Evolutionary conservation across 1,139 yeast genomes (phyloP), one percentile per base, ranked within the genome.

Genomic region (Kodamaea anthophila): DNA sequence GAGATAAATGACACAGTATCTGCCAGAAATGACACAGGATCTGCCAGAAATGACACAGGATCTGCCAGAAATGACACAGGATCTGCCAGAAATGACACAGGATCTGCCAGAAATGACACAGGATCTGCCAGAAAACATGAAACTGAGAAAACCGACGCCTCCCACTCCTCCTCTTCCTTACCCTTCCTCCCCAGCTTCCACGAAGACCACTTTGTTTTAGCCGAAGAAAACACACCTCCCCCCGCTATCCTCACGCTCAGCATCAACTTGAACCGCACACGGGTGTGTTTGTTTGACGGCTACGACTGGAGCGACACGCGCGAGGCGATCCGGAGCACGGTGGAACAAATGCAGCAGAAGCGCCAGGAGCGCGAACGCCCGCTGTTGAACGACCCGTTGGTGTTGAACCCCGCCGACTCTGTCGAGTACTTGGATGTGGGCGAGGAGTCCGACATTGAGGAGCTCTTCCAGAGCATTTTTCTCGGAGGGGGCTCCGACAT

Each of bases 251-350:
- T 60, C 3, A 51, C 48, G 24, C 23, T 64, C 15, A 57, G 55
- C 30, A 38, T 65, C 5, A 61, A 60, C 33, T 44, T 70, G 7
- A 49, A 64, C 5, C 65, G 62, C 26, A 52, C 67, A 0, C 54
- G 54, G 4, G 56, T 91, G 36, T 76, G 71, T 35, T 55, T 91
- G 23, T 77, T 74, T 49, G 98, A 91, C 58, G 99, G 99, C 0
- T 91, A 79, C 47, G 98, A 91, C 49, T 87, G 97, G 95, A 72
- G 72, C 34, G 75, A 74, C 28, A 86, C 97, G 0, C 65, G 94
- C 37, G 67, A 65, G 23, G 66, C 76, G 0, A 79, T 91, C 15
- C 61, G 68, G 13, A 70, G 67, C 5, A 84, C 85, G 0, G 79
- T 88, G 0, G 68, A 67, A 33, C 56, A 70, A 20, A 74, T 83